Conservation (phyloP, 371 early-diverging fungal genomes). For the Mortierella sp. region DNA sequence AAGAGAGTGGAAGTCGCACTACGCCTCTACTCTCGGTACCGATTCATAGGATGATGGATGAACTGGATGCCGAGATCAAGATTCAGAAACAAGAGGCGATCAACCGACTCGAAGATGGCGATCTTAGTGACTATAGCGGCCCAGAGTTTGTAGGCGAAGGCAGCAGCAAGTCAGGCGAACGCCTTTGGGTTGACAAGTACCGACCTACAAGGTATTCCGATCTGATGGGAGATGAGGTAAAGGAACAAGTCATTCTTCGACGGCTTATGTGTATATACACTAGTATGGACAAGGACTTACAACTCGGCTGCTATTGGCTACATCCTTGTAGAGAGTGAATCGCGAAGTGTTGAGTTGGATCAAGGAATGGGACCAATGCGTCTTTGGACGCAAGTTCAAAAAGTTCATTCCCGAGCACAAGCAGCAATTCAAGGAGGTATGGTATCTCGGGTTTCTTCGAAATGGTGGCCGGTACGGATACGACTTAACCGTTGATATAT, state of each 20-base stretch:
- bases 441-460: not conserved
- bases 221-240: conserved; percentile 90
- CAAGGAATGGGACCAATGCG: conserved; percentile 96
- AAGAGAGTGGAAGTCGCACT: conserved; percentile 1
- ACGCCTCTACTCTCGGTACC: conserved; percentile 46
- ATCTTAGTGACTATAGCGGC: conserved; percentile 8
- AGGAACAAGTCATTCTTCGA: no score
- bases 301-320: not conserved
- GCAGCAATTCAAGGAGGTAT: conserved; percentile 36
- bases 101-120: conserved; percentile 21
- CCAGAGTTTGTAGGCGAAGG: conserved; percentile 3
- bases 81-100: conserved; percentile 49
- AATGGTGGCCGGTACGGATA: not conserved
- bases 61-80: conserved; percentile 54
- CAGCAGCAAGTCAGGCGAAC: conserved; percentile 17
- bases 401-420: conserved; percentile 25
- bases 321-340: conserved; percentile 70
- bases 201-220: conserved; percentile 86
- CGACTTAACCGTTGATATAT: not conserved
- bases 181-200: conserved; percentile 94
- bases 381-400: conserved; percentile 73
- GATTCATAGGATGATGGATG: conserved; percentile 59
- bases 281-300: not conserved
- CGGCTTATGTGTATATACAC: no score
- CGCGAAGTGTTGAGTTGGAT: conserved; percentile 92